Conservation (phyloP, 176 grass and related monocot species). For the Eleusine indica region DNA sequence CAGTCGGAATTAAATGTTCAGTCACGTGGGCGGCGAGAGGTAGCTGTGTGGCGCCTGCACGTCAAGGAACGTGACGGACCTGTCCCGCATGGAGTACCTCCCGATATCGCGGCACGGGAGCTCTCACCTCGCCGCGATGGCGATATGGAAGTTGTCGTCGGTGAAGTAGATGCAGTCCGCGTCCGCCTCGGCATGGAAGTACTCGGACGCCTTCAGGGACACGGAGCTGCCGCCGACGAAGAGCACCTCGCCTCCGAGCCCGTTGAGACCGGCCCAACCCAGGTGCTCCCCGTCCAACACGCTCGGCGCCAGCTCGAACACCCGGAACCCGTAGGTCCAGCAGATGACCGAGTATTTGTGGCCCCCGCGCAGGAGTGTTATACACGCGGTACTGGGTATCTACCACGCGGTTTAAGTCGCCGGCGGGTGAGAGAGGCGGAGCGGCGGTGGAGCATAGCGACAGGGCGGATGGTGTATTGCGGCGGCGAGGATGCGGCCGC, state of each 20-base stretch:
- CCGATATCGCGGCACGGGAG: not conserved
- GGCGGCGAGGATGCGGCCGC: too few relatives aligned
- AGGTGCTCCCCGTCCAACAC: not conserved
- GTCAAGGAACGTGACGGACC: not conserved
- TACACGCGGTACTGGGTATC: too few relatives aligned
- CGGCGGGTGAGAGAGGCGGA: too few relatives aligned
- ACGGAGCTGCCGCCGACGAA: not conserved
- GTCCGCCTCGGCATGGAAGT: not conserved
- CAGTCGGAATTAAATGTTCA: too few relatives aligned
- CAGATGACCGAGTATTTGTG: too few relatives aligned
- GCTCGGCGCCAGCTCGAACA: not conserved
- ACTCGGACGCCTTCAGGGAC: not conserved
- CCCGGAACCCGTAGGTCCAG: not conserved
- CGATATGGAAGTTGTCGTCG: not conserved
- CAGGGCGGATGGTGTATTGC: too few relatives aligned
- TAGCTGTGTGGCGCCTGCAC: too few relatives aligned
- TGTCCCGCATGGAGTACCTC: not conserved
- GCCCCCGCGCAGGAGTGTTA: too few relatives aligned
- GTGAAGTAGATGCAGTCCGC: constrained; percentile 3
- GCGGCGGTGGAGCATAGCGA: too few relatives aligned
- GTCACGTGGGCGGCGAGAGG: too few relatives aligned
- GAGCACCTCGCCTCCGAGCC: not conserved
- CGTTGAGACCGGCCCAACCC: not conserved
- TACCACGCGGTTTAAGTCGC: too few relatives aligned
- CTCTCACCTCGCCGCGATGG: not conserved